A percentile compares a stretch with the other conserved stretches of the same genome.
These are phyloP conservation scores for Erodium moschatum DNA, from an alignment of 441 rosid genomes.

Conservation along the genomic window DNA sequence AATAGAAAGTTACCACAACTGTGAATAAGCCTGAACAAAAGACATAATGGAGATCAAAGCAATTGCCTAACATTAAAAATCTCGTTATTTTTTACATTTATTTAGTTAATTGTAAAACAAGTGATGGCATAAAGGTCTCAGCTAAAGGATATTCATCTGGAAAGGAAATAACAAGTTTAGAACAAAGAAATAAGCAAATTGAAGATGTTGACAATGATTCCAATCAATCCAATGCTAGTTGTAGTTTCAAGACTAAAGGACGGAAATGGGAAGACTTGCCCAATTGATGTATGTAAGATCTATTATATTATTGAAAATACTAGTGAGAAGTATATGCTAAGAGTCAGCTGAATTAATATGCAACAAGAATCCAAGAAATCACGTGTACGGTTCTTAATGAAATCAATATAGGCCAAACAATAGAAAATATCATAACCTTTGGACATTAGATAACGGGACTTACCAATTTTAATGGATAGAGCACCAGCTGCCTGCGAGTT, in stretches of 20 bases:
- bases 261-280: background rate
- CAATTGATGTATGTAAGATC: slow-evolving; percentile 2
- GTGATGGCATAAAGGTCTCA: background rate
- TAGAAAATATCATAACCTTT: slow-evolving; percentile 9
- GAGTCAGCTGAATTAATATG: background rate
- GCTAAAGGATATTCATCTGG: background rate
- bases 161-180: too few relatives aligned
- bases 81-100: background rate
- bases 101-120: background rate
- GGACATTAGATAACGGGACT: slow-evolving; percentile 27
- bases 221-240: background rate
- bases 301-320: too few relatives aligned
- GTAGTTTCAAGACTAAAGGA: background rate
- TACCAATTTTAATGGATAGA: slow-evolving; percentile 82
- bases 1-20: slow-evolving; percentile 14
- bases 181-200: background rate
- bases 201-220: background rate
- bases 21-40: slow-evolving; percentile 2
- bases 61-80: background rate
- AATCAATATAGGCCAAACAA: background rate
- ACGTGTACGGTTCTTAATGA: slow-evolving; percentile 3
- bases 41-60: background rate
- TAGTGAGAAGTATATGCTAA: background rate
- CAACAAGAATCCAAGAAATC: background rate
- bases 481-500: slow-evolving; percentile 83